phyloP scores from a whole-genome alignment of 768 basidiomycete species.

The Ephemerocybe angulata region DNA sequence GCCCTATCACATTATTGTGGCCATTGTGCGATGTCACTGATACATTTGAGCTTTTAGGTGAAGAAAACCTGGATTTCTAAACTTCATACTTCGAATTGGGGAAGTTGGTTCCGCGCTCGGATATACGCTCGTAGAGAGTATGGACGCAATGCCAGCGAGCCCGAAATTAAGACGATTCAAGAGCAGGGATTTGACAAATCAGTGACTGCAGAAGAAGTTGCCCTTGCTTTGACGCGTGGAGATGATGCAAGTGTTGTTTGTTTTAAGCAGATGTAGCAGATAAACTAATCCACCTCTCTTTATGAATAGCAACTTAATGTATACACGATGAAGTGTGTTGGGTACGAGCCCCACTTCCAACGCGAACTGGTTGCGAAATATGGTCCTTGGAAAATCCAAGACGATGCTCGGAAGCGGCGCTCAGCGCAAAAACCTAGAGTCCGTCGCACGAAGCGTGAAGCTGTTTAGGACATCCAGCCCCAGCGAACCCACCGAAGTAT shows the following conservation, averaged over 20 bases:
- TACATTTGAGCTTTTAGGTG: neutral
- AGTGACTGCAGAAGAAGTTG: neutral
- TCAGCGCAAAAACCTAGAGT: too few relatives aligned
- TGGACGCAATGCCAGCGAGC: neutral
- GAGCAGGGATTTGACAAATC: neutral
- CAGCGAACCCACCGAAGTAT: too few relatives aligned
- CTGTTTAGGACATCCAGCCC: too few relatives aligned
- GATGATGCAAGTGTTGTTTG: neutral
- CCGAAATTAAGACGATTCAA: neutral
- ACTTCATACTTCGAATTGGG: neutral
- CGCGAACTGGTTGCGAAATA: constrained; percentile 25
- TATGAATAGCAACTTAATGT: constrained; percentile 9
- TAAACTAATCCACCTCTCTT: neutral
- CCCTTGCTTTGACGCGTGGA: neutral
- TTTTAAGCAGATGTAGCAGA: neutral
- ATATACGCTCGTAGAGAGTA: neutral
- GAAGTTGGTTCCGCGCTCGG: neutral
- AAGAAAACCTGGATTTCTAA: neutral
- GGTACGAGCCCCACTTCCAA: constrained; percentile 37
- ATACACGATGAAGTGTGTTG: constrained; percentile 40
- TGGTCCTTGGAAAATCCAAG: too few relatives aligned
- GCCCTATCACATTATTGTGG: neutral
- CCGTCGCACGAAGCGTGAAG: too few relatives aligned
- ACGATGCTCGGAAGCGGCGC: too few relatives aligned
- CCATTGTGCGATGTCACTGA: too few relatives aligned